Conservation (phyloP, 345 rosid genomes). For the Linum trigynum region DNA sequence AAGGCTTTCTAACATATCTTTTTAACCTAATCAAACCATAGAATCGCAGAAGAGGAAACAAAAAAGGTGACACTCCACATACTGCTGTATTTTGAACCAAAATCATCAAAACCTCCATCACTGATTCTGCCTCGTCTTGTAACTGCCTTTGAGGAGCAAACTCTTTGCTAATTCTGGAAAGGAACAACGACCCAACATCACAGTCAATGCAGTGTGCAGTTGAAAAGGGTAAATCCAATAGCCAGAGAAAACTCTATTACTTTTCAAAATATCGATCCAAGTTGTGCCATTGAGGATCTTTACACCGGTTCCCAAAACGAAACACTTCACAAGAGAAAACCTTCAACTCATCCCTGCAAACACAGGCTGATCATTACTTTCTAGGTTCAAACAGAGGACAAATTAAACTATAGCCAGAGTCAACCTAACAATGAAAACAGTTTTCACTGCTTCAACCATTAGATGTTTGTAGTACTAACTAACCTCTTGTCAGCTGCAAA, state of each 20-base stretch:
- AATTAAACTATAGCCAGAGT: background rate
- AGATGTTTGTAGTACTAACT: background rate
- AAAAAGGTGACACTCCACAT: background rate
- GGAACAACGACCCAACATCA: background rate
- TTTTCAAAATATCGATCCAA: conserved; percentile 7
- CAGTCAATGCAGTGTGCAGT: background rate
- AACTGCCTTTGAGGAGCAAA: conserved; percentile 1
- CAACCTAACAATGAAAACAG: background rate
- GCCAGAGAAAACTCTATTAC: background rate
- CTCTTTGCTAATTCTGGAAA: background rate
- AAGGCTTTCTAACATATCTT: background rate
- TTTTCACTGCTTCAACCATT: background rate
- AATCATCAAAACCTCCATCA: background rate
- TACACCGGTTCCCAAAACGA: background rate
- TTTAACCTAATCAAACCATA: background rate
- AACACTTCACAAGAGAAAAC: background rate
- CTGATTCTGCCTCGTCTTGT: conserved; percentile 4
- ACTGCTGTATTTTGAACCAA: conserved; percentile 5
- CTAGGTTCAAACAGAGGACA: background rate
- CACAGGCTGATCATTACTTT: background rate
- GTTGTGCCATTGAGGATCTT: conserved; percentile 7
- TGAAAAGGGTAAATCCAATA: background rate
- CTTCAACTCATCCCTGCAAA: conserved; percentile 1
- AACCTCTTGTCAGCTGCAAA: conserved; percentile 4
- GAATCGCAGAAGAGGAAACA: background rate